Conservation (phyloP, 768 basidiomycete genomes). For the Phylloporus sp. region DNA sequence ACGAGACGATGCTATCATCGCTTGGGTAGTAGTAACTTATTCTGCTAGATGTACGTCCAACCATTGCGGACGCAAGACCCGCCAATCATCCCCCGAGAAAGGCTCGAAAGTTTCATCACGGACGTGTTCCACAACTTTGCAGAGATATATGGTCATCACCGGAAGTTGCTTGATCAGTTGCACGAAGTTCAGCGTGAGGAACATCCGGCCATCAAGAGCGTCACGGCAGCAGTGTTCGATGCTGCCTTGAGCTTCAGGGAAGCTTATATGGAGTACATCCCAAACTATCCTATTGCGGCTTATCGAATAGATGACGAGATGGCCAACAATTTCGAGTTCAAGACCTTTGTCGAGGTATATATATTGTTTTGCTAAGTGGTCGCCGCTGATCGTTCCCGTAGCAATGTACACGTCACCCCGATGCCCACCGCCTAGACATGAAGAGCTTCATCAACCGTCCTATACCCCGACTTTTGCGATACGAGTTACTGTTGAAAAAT, state of each 20-base stretch:
- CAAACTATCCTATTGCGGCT: slow-evolving; percentile 90
- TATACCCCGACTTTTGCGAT: slow-evolving; percentile 85
- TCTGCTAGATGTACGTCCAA: slow-evolving; percentile 70
- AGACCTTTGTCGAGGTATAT: slow-evolving; percentile 74
- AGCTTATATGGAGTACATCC: slow-evolving; percentile 88
- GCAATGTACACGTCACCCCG: slow-evolving; percentile 60
- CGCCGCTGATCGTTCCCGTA: slow-evolving; percentile 14
- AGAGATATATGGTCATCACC: slow-evolving; percentile 73
- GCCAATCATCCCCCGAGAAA: slow-evolving; percentile 70
- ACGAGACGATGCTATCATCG: slow-evolving; percentile 19
- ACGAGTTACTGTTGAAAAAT: slow-evolving; percentile 77
- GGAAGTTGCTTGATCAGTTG: slow-evolving; percentile 71
- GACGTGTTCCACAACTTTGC: slow-evolving; percentile 89
- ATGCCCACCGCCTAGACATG: slow-evolving; percentile 83
- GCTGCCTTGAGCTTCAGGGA: slow-evolving; percentile 91
- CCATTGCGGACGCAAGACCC: slow-evolving; percentile 71
- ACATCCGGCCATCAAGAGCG: slow-evolving; percentile 70
- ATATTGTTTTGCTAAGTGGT: background rate
- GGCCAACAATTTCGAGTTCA: slow-evolving; percentile 76
- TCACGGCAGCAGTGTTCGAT: slow-evolving; percentile 83
- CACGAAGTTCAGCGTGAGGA: slow-evolving; percentile 87
- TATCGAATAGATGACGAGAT: slow-evolving; percentile 87
- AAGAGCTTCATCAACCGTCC: slow-evolving; percentile 91
- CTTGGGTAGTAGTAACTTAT: background rate
- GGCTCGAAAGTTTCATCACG: slow-evolving; percentile 69